Percentiles rank a stretch among this genome's conserved stretches.
Conservation (phyloP, 1,284 basidiomycete genomes). For the Malassezia restricta region DNA sequence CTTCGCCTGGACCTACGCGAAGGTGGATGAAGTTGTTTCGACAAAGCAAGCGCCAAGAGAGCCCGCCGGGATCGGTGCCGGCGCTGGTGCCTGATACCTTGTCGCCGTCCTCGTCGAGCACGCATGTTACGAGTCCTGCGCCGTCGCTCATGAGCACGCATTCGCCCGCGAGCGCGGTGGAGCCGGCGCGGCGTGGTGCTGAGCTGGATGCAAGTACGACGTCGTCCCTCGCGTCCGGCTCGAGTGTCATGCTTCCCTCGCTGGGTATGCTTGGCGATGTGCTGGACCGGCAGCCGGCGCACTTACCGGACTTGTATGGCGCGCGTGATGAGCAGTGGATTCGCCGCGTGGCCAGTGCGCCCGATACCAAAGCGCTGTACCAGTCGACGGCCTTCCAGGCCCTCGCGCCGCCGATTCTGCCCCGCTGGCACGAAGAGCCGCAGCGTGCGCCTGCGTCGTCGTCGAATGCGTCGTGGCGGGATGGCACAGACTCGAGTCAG, state of each 20-base stretch:
- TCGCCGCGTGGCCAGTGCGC: constrained; percentile 85
- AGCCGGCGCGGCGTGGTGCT: neutral
- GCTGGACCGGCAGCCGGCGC: neutral
- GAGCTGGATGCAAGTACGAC: constrained; percentile 8
- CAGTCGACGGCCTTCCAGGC: constrained; percentile 15
- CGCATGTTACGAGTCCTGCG: neutral
- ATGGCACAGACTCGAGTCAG: no score
- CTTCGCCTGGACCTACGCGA: neutral
- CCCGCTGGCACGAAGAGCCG: neutral
- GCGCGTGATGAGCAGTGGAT: constrained; percentile 44
- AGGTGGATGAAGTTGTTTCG: neutral
- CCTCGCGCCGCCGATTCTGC: neutral
- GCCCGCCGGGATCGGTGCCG: neutral
- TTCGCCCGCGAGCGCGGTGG: neutral
- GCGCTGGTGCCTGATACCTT: neutral
- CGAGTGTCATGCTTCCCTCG: neutral
- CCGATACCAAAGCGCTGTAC: constrained; percentile 85
- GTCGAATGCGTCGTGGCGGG: no score
- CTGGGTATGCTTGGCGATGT: constrained; percentile 1
- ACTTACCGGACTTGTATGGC: neutral
- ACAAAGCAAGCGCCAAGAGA: neutral
- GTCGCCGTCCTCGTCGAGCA: neutral
- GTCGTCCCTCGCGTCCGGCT: constrained; percentile 5
- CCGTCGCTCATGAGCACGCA: neutral
- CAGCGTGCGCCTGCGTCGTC: no score